A percentile compares a stretch with the other conserved stretches of the same genome.
Evolutionary conservation across 176 grass and related monocot species (phyloP).

Genomic region (Tuctoria greenei): DNA sequence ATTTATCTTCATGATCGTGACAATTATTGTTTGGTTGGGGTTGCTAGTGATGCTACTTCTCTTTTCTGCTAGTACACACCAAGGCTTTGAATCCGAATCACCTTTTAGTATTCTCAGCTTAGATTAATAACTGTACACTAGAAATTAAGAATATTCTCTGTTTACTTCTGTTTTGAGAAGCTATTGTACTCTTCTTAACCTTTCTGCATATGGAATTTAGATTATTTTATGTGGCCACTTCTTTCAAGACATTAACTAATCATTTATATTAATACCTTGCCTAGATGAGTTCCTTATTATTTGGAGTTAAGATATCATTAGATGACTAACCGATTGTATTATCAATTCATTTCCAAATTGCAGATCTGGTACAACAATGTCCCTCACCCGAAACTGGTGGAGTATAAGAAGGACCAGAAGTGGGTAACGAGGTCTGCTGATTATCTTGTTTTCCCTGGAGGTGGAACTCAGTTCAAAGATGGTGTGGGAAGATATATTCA

Average conservation of each 20-base stretch:
- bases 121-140: neutral
- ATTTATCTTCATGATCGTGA: neutral
- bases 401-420: constrained; percentile 95
- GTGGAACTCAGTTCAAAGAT: constrained; percentile 92
- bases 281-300: neutral
- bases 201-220: neutral
- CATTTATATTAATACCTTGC: neutral
- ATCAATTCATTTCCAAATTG: constrained; percentile 24
- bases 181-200: neutral
- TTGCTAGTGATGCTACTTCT: neutral
- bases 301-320: neutral
- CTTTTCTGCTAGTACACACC: neutral
- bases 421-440: constrained; percentile 75
- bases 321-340: neutral
- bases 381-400: constrained; percentile 83
- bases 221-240: neutral
- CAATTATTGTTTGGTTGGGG: neutral
- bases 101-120: neutral
- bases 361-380: constrained; percentile 98
- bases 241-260: neutral
- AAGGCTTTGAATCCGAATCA: neutral
- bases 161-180: neutral
- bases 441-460: constrained; percentile 87
- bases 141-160: neutral
- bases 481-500: constrained; percentile 76